Evolutionary conservation across 495 filamentous ascomycete genomes (phyloP).

Genomic region (Trichoderma asperelloides): DNA sequence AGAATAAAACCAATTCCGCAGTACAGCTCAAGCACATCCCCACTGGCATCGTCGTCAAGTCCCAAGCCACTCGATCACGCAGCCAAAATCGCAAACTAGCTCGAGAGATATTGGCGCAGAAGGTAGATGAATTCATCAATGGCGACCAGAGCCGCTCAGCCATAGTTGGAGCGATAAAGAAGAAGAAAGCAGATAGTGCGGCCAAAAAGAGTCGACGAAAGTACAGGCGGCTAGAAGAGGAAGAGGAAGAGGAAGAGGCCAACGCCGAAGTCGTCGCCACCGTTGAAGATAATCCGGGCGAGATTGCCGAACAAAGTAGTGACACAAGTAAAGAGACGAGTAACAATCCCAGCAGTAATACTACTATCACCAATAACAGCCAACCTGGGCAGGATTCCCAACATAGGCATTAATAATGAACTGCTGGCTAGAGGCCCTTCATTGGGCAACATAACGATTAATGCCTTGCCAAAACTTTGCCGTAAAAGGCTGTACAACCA

Average conservation of each 20-base stretch:
- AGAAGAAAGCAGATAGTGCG: constrained; percentile 38
- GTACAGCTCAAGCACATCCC: constrained; percentile 88
- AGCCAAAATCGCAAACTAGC: constrained; percentile 86
- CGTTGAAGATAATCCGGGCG: constrained; percentile 5
- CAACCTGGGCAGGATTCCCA: not conserved
- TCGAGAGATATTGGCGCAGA: constrained; percentile 64
- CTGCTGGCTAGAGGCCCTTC: not conserved
- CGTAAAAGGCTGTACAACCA: too few species aligned
- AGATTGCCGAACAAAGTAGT: constrained; percentile 1
- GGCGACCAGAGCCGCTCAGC: constrained; percentile 35
- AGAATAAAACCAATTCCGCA: constrained; percentile 96
- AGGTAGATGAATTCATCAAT: constrained; percentile 56
- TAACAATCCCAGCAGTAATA: not conserved
- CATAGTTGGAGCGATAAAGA: constrained; percentile 32
- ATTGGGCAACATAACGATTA: not conserved
- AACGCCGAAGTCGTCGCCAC: constrained; percentile 9
- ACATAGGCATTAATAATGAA: not conserved
- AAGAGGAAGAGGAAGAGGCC: constrained; percentile 23
- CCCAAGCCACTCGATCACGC: constrained; percentile 79
- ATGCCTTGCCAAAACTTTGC: not conserved
- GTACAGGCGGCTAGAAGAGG: constrained; percentile 34
- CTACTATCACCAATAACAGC: not conserved
- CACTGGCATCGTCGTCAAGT: constrained; percentile 85
- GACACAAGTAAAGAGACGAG: not conserved
- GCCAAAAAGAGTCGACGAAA: constrained; percentile 42